Evolutionary conservation across 192 early-diverging fungal species (phyloP), one percentile per base, ranked within the genome.

Genomic region (Thamnidium elegans): DNA sequence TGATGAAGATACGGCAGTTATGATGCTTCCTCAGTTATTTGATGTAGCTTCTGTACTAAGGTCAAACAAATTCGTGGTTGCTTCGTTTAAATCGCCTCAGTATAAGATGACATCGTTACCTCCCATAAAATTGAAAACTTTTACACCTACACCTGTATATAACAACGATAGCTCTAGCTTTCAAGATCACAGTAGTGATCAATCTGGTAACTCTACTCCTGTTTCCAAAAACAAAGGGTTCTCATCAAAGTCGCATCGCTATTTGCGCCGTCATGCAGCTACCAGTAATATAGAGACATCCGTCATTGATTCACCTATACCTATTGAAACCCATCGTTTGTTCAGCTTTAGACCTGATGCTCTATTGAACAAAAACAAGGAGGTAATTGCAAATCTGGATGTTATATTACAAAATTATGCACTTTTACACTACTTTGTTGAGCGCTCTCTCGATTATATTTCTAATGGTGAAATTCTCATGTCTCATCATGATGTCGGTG

Each of bases 391-490:
- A 9, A 56, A 62, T 14, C 14, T 71, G 13, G 39, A 55, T 31
- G 62, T 58, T 19, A 5, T 39, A 21, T 45, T 53, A 20, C 69
- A 71, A 55, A 58, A 66, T 19, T 71, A 66, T 54, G 34, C 34
- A 8, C 30, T 71, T 2, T 47, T 71, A 5, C 69, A 71, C 21
- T 51, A 52, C 21, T 71, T 59, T 32, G 66, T 85, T 55, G 80
- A 82, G 46, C 74, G 67, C 11, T 75, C 79, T 0, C 61, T 85
- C 1, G 67, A 69, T 11, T 76, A 79, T 7, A 19, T 81, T 23
- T 70, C 74, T 10, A 72, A 81, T 34, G 81, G 83, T 15, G 80
- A 81, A 66, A 69, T 74, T 19, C 61, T 79, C 50, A 68, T 82
- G 75, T 48, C 66, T 1, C 71, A 80, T 55, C 67, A 66, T 26